These are phyloP conservation scores for Salix dunnii DNA, from an alignment of 345 rosid genomes.

Conservation along the genomic window DNA sequence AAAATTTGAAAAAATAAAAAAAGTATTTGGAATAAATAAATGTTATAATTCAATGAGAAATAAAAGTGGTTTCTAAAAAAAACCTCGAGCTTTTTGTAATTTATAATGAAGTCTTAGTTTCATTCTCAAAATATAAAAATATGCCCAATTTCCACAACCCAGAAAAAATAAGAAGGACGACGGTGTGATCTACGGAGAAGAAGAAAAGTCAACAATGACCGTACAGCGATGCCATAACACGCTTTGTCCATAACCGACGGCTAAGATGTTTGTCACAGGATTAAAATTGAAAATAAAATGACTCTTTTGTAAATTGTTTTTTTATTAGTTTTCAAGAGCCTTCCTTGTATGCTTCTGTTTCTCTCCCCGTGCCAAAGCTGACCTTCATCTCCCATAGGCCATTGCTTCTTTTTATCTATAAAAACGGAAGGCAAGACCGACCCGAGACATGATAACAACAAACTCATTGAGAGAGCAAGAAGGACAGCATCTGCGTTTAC, in stretches of 20 bases:
- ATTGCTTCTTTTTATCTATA: not conserved
- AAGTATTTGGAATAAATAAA: no score
- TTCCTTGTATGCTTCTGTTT: not conserved
- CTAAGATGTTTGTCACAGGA: not conserved
- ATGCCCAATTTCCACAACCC: no score
- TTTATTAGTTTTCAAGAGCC: not conserved
- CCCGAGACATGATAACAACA: not conserved
- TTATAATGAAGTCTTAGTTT: no score
- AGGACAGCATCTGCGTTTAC: not conserved
- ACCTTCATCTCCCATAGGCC: not conserved
- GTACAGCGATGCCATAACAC: not conserved
- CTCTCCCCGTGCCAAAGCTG: not conserved
- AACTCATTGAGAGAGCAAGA: not conserved
- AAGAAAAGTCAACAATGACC: not conserved
- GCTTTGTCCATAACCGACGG: constrained; percentile 3
- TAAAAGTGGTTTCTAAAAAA: no score
- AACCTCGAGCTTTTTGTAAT: no score
- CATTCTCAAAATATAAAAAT: no score
- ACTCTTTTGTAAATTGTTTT: no score
- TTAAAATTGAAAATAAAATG: not conserved
- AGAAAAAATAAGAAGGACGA: no score
- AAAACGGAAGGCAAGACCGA: no score
- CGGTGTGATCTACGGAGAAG: no score
- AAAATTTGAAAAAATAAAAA: no score
- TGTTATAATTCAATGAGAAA: no score